phyloP scores from a whole-genome alignment of 2,329 filamentous ascomycete genomes.

The Escovopsis weberi region DNA sequence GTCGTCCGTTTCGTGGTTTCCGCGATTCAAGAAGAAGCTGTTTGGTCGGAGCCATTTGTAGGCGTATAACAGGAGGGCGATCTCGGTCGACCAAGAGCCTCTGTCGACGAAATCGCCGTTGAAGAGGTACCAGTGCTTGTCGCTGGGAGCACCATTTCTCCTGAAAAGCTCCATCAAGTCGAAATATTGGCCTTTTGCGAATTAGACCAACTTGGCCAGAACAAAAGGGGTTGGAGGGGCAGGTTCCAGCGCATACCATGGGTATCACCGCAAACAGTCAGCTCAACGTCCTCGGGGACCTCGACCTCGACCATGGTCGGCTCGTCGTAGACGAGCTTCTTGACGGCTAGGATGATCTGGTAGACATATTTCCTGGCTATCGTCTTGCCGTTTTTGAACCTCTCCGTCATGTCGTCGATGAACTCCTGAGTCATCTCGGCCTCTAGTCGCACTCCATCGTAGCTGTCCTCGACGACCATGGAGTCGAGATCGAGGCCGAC shows the following conservation, averaged over 20 bases:
- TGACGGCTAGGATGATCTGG: slow-evolving; percentile 84
- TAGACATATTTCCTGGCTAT: slow-evolving; percentile 94
- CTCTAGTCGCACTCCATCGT: slow-evolving; percentile 69
- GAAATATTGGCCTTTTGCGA: slow-evolving; percentile 73
- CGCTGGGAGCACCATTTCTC: slow-evolving; percentile 69
- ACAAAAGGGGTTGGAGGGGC: neutral
- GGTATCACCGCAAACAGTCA: slow-evolving; percentile 95
- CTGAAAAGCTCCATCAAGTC: slow-evolving; percentile 94
- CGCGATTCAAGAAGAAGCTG: slow-evolving; percentile 87
- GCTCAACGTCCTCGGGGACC: slow-evolving; percentile 58
- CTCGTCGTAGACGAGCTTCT: slow-evolving; percentile 81
- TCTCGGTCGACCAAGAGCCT: slow-evolving; percentile 96
- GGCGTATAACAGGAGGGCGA: slow-evolving; percentile 81
- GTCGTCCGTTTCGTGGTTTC: slow-evolving; percentile 97
- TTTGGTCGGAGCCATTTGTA: slow-evolving; percentile 91
- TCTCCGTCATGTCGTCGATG: slow-evolving; percentile 89
- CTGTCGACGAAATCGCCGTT: slow-evolving; percentile 98
- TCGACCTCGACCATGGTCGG: slow-evolving; percentile 93
- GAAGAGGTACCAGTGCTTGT: slow-evolving; percentile 89
- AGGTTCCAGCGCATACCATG: slow-evolving; percentile 47
- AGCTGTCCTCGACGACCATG: slow-evolving; percentile 67
- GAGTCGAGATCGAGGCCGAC: slow-evolving; percentile 79
- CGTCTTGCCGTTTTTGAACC: slow-evolving; percentile 94
- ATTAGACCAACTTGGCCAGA: neutral
- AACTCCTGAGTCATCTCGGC: slow-evolving; percentile 91